Conservation (phyloP, 768 basidiomycete species). For the Tricholoma bakamatsutake region DNA sequence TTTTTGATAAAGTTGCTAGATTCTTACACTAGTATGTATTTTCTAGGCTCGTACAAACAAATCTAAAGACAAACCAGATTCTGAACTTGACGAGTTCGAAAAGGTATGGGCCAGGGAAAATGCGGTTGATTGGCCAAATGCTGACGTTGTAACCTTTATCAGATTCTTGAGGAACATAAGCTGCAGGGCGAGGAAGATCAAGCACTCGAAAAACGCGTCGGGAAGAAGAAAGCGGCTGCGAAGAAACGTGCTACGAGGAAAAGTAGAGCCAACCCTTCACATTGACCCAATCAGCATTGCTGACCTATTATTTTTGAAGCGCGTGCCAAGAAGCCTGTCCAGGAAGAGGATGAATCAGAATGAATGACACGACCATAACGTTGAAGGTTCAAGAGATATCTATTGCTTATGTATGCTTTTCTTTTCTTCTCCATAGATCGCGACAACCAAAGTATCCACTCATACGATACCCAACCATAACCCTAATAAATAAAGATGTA, state of each 20-base stretch:
- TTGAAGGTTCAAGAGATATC: not conserved
- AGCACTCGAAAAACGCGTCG: constrained; percentile 80
- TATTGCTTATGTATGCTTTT: not conserved
- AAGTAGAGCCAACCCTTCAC: constrained; percentile 23
- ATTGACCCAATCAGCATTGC: not conserved
- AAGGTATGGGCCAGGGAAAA: constrained; percentile 36
- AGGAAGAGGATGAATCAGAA: constrained; percentile 13
- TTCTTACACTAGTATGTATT: not conserved
- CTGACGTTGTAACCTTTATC: not conserved
- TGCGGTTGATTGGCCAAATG: not conserved
- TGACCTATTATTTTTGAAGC: constrained; percentile 4
- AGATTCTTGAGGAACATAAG: constrained; percentile 83
- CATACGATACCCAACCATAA: not conserved
- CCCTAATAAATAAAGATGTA: not conserved
- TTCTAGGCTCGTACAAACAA: constrained; percentile 82
- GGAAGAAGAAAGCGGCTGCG: constrained; percentile 76
- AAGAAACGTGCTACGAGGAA: constrained; percentile 58
- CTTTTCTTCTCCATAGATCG: not conserved
- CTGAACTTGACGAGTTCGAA: constrained; percentile 94
- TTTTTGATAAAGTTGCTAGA: no score
- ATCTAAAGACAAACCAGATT: constrained; percentile 86
- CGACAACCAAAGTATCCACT: not conserved
- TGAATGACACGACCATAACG: not conserved
- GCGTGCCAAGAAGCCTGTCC: constrained; percentile 10
- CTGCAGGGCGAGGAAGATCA: constrained; percentile 89